Percentiles rank a stretch among this genome's conserved stretches.
Conservation (phyloP, 176 grass and related monocot species). For the Pontederia paniculata region DNA sequence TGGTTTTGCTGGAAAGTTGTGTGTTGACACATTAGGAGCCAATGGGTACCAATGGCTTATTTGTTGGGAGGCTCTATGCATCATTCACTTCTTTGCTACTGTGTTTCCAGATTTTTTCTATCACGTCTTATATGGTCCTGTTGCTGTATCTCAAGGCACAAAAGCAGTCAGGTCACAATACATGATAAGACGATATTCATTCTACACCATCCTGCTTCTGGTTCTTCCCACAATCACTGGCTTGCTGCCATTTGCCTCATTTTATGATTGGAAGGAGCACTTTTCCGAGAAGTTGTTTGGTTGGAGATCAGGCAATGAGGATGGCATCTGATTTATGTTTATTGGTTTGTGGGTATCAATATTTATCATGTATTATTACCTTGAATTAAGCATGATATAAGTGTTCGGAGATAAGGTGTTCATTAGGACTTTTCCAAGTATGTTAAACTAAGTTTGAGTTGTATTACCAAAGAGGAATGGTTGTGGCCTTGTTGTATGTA, state of each 20-base stretch:
- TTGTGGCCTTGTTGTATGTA: no score
- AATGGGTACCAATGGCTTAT: slow-evolving; percentile 70
- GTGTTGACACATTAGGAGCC: slow-evolving; percentile 55
- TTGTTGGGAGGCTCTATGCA: slow-evolving; percentile 67
- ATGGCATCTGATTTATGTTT: not conserved
- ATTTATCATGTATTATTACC: no score
- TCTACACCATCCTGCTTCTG: slow-evolving; percentile 52
- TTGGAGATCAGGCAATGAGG: not conserved
- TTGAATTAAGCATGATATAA: no score
- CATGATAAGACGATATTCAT: slow-evolving; percentile 48
- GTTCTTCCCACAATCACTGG: slow-evolving; percentile 53
- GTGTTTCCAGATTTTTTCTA: slow-evolving; percentile 52
- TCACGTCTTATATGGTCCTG: slow-evolving; percentile 52
- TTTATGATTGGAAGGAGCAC: slow-evolving; percentile 49
- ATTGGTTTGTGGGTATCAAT: no score
- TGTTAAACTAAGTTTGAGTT: no score
- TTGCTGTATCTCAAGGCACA: slow-evolving; percentile 28
- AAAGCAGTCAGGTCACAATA: slow-evolving; percentile 29
- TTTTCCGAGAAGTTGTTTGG: slow-evolving; percentile 21
- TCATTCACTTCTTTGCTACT: slow-evolving; percentile 64
- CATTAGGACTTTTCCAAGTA: no score
- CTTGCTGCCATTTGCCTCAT: slow-evolving; percentile 75
- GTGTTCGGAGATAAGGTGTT: no score
- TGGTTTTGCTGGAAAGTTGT: slow-evolving; percentile 66
- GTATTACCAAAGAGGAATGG: no score